Base-by-base conservation (phyloP, 1,284 basidiomycete species). In the Golubevia pallescens region DNA sequence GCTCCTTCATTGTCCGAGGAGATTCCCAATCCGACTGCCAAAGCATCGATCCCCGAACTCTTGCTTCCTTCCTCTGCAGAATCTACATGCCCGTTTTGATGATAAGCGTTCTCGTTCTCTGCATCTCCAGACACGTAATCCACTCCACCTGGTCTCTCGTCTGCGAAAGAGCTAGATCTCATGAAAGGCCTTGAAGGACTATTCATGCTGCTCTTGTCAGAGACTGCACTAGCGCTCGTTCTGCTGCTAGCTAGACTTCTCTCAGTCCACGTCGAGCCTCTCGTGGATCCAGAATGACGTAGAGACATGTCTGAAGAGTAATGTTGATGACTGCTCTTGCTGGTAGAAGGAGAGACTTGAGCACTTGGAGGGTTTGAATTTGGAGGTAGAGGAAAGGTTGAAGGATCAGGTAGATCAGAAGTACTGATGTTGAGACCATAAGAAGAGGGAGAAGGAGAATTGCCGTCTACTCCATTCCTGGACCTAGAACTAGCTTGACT, bases 221-320 rank as follows among this genome's bases (percentile, higher is more conserved):
- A 24, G n/a, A n/a, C 55, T 1, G 59, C 55, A 57, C 68, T 70
- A 5, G 73, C 71, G 58, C 73, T 75, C 19, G 69, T 70, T 38
- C 32, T 61, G 58, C 64, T 62, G 42, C 73, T 75, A 28, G 68
- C 42, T 23, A 68, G 54, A 60, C 71, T 71, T 16, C 60, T 58
- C 13, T 74, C 72, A 20, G 69, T 71, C 69, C 72, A 74, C 14
- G 68, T 52, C 1, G 72, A 74, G 42, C 59, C 60, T 7, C 68
- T 69, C 4, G 72, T 71, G 13, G 72, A 74, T 3, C 65, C 61
- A 3, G 69, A 74, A 21, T 59, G 53, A 61, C 72, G 72, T 2
- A 56, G 52, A 0, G 72, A 74, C 53, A 60, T 62, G 58, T 68
- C 67, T 21, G 69, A 67, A 13, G 66, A 70, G 23, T 68, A 67